Conservation (phyloP, 2,329 filamentous ascomycete species). For the Botryotinia calthae region DNA sequence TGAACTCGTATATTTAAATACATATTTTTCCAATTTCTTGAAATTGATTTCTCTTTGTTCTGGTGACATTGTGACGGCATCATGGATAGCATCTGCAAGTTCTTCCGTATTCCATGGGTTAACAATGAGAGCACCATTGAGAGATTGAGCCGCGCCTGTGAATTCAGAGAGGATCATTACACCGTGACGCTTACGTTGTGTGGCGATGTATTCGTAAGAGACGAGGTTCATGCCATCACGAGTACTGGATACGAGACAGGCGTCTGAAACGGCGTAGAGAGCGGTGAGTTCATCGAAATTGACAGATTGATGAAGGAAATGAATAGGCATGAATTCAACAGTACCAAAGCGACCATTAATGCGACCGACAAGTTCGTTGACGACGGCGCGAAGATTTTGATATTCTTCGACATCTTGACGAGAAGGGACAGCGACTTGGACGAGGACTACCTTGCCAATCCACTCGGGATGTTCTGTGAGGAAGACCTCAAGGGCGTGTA, state of each 20-base stretch:
- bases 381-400: slow-evolving; percentile 89
- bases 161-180: slow-evolving; percentile 96
- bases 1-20: slow-evolving; percentile 95
- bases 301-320: slow-evolving; percentile 96
- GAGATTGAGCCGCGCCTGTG: slow-evolving; percentile 87
- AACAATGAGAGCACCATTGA: slow-evolving; percentile 90
- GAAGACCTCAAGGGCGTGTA: slow-evolving; percentile 95
- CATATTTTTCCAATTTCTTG: slow-evolving; percentile 88
- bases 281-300: slow-evolving; percentile 92
- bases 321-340: slow-evolving; percentile 97
- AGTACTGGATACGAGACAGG: slow-evolving; percentile 90
- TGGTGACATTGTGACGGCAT: slow-evolving; percentile 93
- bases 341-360: slow-evolving; percentile 98
- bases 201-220: slow-evolving; percentile 96
- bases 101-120: slow-evolving; percentile 99
- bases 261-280: slow-evolving; percentile 87
- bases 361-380: slow-evolving; percentile 93
- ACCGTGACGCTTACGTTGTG: slow-evolving; percentile 85
- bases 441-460: slow-evolving; percentile 95
- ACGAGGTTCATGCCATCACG: slow-evolving; percentile 99
- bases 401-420: slow-evolving; percentile 97
- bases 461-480: slow-evolving; percentile 95
- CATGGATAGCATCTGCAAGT: slow-evolving; percentile 86
- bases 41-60: slow-evolving; percentile 86
- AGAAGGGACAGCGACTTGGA: slow-evolving; percentile 93